Conservation (phyloP, 176 grass and related monocot species). For the Triticum dicoccoides region DNA sequence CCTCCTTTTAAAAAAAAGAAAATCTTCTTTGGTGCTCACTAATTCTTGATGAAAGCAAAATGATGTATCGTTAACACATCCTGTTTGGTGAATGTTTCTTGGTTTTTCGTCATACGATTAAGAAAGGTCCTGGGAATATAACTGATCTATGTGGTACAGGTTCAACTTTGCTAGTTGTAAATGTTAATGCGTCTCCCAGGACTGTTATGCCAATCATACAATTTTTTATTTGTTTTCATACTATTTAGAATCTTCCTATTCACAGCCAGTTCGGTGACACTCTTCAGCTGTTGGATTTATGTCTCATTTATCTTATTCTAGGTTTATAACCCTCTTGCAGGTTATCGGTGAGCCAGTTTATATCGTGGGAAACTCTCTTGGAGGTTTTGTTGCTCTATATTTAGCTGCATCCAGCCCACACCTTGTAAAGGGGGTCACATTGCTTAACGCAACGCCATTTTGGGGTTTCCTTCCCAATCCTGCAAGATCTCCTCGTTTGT, state of each 20-base stretch:
- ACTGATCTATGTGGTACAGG: neutral
- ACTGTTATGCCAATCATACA: neutral
- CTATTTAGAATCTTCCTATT: neutral
- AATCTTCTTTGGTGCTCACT: neutral
- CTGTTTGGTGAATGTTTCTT: neutral
- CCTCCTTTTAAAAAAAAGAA: too few species aligned
- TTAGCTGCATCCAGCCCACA: conserved; percentile 70
- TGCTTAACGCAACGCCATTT: conserved; percentile 97
- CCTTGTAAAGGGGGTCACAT: conserved; percentile 85
- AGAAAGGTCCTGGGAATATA: neutral
- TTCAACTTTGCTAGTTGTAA: neutral
- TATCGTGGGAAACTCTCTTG: conserved; percentile 93
- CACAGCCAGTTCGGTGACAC: neutral
- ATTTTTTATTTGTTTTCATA: neutral
- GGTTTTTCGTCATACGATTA: neutral
- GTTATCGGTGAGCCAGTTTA: conserved; percentile 95
- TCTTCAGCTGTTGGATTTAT: conserved; percentile 1
- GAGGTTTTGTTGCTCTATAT: conserved; percentile 84
- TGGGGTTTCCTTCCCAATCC: conserved; percentile 97
- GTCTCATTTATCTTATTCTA: neutral
- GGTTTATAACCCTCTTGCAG: conserved; percentile 40
- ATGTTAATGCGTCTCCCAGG: neutral
- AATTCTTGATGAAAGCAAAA: conserved; percentile 8
- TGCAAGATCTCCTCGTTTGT: conserved; percentile 67
- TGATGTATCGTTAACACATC: neutral